Percentiles rank a stretch among this genome's conserved stretches.
Conservation (phyloP, 495 filamentous ascomycete genomes). For the Tricharina praecox region DNA sequence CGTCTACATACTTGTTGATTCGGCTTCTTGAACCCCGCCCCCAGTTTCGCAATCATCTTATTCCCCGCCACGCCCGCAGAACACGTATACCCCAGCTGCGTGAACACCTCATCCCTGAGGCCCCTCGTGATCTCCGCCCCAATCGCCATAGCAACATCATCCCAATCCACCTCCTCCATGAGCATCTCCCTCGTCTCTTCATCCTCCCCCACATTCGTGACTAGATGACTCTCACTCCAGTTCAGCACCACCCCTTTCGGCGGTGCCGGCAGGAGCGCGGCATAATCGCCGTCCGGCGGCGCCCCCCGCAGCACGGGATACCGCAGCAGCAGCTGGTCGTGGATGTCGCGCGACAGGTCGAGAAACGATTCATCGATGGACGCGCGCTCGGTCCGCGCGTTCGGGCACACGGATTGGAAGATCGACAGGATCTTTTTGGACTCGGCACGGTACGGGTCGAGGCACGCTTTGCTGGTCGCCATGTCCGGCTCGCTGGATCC, state of each 20-base stretch:
- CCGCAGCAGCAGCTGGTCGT: slow-evolving; percentile 53
- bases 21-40: slow-evolving; percentile 78
- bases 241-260: slow-evolving; percentile 51
- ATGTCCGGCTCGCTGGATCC: slow-evolving; percentile 48
- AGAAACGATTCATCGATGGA: slow-evolving; percentile 83
- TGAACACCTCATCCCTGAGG: slow-evolving; percentile 48
- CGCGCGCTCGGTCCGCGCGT: slow-evolving; percentile 62
- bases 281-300: slow-evolving; percentile 51
- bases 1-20: slow-evolving; percentile 50
- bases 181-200: slow-evolving; percentile 33
- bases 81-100: slow-evolving; percentile 67
- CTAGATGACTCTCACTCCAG: slow-evolving; percentile 46
- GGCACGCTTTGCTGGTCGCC: slow-evolving; percentile 72
- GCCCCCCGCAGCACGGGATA: slow-evolving; percentile 56
- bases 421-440: slow-evolving; percentile 63
- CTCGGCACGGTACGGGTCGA: slow-evolving; percentile 82
- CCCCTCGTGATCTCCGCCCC: slow-evolving; percentile 76
- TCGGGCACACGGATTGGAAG: slow-evolving; percentile 56
- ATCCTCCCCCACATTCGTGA: slow-evolving; percentile 41
- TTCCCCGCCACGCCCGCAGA: slow-evolving; percentile 76
- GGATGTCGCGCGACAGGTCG: slow-evolving; percentile 70
- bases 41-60: slow-evolving; percentile 91
- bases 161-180: slow-evolving; percentile 40
- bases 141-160: slow-evolving; percentile 74
- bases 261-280: slow-evolving; percentile 51